Conservation (phyloP, 805 yeast genomes). For the Yarrowia sp. region DNA sequence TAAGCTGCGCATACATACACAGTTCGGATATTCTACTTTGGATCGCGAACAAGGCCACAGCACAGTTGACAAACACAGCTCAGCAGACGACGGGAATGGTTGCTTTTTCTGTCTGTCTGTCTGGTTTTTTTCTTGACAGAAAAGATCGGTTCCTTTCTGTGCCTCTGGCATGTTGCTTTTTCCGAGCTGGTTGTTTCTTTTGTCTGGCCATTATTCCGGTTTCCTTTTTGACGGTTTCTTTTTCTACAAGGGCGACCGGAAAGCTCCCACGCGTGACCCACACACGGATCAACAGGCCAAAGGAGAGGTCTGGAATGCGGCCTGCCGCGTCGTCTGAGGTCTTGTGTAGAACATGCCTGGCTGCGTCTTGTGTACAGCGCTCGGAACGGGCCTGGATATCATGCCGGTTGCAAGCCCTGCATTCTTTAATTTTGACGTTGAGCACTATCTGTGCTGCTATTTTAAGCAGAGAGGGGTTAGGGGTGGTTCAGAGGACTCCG, state of each 20-base stretch:
- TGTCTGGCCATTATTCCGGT: neutral
- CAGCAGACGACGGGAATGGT: constrained; percentile 6
- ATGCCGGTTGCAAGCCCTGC: constrained; percentile 19
- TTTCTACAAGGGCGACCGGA: neutral
- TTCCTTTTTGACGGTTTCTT: neutral
- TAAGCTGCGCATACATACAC: neutral
- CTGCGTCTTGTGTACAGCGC: neutral
- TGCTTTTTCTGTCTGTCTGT: neutral
- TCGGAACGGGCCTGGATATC: neutral
- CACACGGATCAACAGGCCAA: neutral
- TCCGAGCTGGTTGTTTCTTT: neutral
- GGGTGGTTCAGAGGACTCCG: neutral
- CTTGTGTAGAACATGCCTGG: neutral
- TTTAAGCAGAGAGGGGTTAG: neutral
- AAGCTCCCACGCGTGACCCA: neutral
- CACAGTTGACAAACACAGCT: too few relatives aligned
- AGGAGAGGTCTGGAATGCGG: neutral
- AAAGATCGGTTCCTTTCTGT: too few relatives aligned
- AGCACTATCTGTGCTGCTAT: neutral
- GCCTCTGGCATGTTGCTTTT: constrained; percentile 1
- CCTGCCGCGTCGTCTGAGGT: neutral
- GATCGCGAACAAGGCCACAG: neutral
- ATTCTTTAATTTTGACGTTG: constrained; percentile 28
- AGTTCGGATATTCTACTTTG: neutral
- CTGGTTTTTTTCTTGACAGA: too few relatives aligned